These are phyloP conservation scores for Tetraselmis striata DNA, from an alignment of 139 green algal genomes.

Conservation along the genomic window DNA sequence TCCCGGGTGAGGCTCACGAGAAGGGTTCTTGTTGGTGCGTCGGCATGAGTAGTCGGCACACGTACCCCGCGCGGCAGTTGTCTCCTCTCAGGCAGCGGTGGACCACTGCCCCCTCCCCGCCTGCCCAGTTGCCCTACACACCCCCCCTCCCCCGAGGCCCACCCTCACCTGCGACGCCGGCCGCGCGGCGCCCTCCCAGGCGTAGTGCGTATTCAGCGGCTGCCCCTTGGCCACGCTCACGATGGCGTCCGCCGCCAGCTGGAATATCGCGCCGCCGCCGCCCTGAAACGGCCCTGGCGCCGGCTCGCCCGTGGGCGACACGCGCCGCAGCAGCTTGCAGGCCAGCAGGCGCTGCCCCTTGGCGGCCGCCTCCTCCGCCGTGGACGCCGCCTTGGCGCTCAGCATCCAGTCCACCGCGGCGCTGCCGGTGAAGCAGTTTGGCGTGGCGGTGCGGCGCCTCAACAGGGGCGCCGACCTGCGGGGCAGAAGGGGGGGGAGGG, in stretches of 20 bases:
- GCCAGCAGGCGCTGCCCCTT: neutral
- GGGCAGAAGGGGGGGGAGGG: too few species aligned
- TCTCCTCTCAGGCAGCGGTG: too few species aligned
- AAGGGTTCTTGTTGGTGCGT: too few species aligned
- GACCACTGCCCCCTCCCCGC: too few species aligned
- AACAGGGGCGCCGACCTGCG: too few species aligned
- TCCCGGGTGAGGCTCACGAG: too few species aligned
- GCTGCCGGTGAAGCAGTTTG: neutral
- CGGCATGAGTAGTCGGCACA: too few species aligned
- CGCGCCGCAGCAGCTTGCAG: neutral
- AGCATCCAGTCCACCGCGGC: neutral
- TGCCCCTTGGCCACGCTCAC: constrained; percentile 15
- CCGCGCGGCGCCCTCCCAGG: constrained; percentile 45
- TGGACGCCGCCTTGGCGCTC: neutral
- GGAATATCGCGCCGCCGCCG: neutral
- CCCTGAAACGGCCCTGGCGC: neutral
- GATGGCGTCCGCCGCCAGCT: neutral
- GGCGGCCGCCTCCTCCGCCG: neutral
- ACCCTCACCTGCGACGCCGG: constrained; percentile 33
- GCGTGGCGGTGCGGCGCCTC: too few species aligned
- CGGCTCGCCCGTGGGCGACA: neutral
- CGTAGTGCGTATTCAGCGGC: constrained; percentile 49
- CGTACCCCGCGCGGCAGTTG: too few species aligned
- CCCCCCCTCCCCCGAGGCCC: too few species aligned
- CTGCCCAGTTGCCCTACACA: too few species aligned